A percentile compares a stretch with the other conserved stretches of the same genome.
phyloP scores from a whole-genome alignment of 2,329 filamentous ascomycete genomes.

The Arthrobotrys iridis region DNA sequence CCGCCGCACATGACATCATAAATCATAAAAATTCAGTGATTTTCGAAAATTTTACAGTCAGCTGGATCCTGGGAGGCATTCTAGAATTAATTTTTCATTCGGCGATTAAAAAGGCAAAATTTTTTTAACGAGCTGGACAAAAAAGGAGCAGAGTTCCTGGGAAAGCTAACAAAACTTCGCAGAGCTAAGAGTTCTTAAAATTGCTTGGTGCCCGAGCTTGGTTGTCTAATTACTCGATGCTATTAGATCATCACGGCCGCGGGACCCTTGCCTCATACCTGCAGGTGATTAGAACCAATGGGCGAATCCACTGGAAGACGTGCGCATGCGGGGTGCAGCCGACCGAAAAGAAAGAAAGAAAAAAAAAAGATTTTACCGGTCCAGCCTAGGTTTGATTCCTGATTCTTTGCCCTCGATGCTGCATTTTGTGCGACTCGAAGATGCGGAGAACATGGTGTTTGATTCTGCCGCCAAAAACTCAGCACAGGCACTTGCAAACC shows the following conservation, averaged over 20 bases:
- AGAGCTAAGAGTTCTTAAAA: slow-evolving; percentile 19
- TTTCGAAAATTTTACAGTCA: slow-evolving; percentile 28
- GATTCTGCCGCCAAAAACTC: neutral
- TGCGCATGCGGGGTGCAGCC: slow-evolving; percentile 18
- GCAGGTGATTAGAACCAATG: neutral
- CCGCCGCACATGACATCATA: slow-evolving; percentile 18
- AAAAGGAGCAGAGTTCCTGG: slow-evolving; percentile 31
- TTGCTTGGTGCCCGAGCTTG: slow-evolving; percentile 44
- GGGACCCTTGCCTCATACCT: slow-evolving; percentile 17
- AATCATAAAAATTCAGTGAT: slow-evolving; percentile 16
- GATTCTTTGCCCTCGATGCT: neutral
- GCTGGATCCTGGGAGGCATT: slow-evolving; percentile 9
- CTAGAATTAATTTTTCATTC: slow-evolving; percentile 44
- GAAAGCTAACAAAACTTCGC: neutral
- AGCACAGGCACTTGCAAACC: neutral
- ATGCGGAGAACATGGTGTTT: neutral
- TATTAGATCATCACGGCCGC: slow-evolving; percentile 40
- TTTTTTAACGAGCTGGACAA: slow-evolving; percentile 8
- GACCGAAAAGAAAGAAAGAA: neutral
- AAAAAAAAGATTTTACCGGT: slow-evolving; percentile 3
- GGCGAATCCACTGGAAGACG: neutral
- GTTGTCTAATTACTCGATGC: slow-evolving; percentile 41
- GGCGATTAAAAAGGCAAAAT: slow-evolving; percentile 27
- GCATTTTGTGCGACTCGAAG: neutral
- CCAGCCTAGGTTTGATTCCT: neutral